A percentile compares a stretch with the other conserved stretches of the same genome.
Conservation (phyloP, 2,329 filamentous ascomycete species). For the Fusarium oxysporum region DNA sequence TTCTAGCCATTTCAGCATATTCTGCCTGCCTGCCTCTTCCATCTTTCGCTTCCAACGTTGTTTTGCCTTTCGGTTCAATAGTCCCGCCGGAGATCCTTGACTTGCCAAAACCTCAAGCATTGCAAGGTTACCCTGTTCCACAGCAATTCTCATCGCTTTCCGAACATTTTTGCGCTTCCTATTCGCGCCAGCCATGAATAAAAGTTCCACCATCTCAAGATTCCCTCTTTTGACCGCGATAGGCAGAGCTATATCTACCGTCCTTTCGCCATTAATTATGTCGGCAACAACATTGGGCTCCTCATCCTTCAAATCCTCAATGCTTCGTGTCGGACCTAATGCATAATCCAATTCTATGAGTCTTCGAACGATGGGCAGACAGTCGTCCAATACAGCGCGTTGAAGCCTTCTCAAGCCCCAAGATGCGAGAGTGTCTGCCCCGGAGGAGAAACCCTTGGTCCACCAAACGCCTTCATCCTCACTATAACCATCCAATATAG, state of each 20-base stretch:
- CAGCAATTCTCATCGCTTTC: neutral
- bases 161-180: constrained; percentile 1
- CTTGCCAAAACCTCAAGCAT: neutral
- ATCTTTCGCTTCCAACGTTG: neutral
- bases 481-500: neutral
- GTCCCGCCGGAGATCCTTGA: neutral
- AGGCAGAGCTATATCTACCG: neutral
- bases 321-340: fast-evolving
- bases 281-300: too few relatives aligned
- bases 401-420: constrained; percentile 1
- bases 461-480: neutral
- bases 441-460: neutral
- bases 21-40: neutral
- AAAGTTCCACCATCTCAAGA: neutral
- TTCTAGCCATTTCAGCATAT: neutral
- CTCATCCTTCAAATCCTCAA: neutral
- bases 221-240: neutral
- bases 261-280: neutral
- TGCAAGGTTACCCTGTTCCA: neutral
- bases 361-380: neutral
- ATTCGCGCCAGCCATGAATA: neutral
- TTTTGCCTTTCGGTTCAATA: neutral
- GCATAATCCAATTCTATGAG: neutral
- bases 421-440: neutral
- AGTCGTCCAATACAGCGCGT: neutral